Evolutionary conservation across 352 stramenopile genomes (phyloP), one percentile per base, ranked within the genome.

Genomic region (Phytophthora pistaciae): DNA sequence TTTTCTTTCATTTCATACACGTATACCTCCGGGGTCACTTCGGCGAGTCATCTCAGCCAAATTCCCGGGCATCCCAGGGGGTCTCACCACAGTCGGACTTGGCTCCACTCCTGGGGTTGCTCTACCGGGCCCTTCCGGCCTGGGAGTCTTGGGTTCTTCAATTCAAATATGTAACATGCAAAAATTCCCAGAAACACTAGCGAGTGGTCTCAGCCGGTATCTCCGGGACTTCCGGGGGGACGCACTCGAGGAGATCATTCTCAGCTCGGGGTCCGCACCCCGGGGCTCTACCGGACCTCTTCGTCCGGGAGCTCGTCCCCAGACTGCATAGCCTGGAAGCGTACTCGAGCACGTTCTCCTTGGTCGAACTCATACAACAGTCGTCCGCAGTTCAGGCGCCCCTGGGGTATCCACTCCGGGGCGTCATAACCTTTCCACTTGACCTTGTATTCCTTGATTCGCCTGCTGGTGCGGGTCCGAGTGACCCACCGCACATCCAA

Each of bases 311-410:
- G 21, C 20, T 55, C 48, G 21, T 55, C 48, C 21, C 48, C 48
- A 31, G 48, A 55, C 3, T 55, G 21, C 48, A 55, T 55, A 27
- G 21, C 48, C 21, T 31, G 48, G 48, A 55, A 55, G 1, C 48
- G 48, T 27, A n/a, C 48, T 0, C 48, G 48, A 0, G 21, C 48
- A 0, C 48, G 33, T 16, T 52, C 33, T 13, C 40, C n/a, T 18
- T 62, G 20, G n/a, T 62, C 44, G 14, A 62, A 62, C 42, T 61
- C 62, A 5, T 62, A 52, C 13, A 61, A 8, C 4, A 68, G 38
- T 1, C 18, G 18, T 0, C 52, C 50, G 25, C 33, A 68, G 3
- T 68, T 68, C 0, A 68, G 23, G 7, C 29, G 50, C 1, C 9
- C 21, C 50, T 29, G 20, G 8, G 52, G 23, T n/a, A 64, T 16